phyloP scores from a whole-genome alignment of 1,139 yeast genomes.

The Kodamaea alishanica region DNA sequence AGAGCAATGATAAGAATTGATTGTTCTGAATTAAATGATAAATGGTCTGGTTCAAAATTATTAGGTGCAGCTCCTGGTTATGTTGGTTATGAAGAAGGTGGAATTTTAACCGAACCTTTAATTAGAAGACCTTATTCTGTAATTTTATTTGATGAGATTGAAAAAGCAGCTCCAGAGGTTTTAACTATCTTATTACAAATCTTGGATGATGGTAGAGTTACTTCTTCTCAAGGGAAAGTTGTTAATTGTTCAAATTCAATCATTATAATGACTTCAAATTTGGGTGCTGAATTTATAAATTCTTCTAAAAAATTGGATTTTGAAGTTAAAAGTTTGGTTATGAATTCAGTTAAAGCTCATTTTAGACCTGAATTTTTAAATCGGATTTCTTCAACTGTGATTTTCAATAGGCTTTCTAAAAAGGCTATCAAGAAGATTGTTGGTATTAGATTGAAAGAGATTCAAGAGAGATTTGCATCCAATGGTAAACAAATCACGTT shows the following conservation, averaged over 20 bases:
- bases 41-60: conserved; percentile 90
- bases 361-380: conserved; percentile 97
- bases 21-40: conserved; percentile 94
- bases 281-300: conserved; percentile 89
- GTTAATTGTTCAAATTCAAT: conserved; percentile 91
- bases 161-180: conserved; percentile 99
- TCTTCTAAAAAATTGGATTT: conserved; percentile 63
- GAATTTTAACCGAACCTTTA: conserved; percentile 87
- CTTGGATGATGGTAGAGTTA: conserved; percentile 93
- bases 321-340: conserved; percentile 69
- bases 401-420: conserved; percentile 87
- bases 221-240: conserved; percentile 90
- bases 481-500: conserved; percentile 77
- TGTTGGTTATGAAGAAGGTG: conserved; percentile 97
- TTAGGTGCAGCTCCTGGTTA: conserved; percentile 99
- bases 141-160: conserved; percentile 91
- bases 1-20: conserved; percentile 96
- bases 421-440: conserved; percentile 92
- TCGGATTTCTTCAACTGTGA: conserved; percentile 88
- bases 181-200: conserved; percentile 86
- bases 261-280: conserved; percentile 93
- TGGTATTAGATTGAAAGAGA: conserved; percentile 74
- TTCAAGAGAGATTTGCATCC: conserved; percentile 76
- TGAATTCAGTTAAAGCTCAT: conserved; percentile 82
- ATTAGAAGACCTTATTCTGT: conserved; percentile 94